Conservation (phyloP, 768 basidiomycete species). For the Rubroboletus satanas region DNA sequence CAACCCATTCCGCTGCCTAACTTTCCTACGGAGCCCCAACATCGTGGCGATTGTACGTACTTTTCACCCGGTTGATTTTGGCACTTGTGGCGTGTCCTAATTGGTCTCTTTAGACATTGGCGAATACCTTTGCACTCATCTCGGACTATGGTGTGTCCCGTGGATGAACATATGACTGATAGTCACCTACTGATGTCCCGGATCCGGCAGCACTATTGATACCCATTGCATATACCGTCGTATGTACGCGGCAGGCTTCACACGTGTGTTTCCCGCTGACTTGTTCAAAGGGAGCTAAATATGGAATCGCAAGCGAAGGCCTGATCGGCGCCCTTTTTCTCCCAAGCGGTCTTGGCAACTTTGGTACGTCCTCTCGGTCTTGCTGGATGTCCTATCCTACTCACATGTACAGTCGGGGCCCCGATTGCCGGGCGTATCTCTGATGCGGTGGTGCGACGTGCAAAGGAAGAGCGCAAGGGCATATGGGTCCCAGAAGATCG, state of each 20-base stretch:
- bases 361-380: slow-evolving; percentile 9
- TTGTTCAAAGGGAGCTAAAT: slow-evolving; percentile 43
- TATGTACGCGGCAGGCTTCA: slow-evolving; percentile 27
- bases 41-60: slow-evolving; percentile 48
- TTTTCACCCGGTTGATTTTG: background rate
- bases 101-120: slow-evolving; percentile 37
- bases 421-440: slow-evolving; percentile 57
- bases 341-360: slow-evolving; percentile 26
- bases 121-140: slow-evolving; percentile 28
- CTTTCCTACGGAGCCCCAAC: slow-evolving; percentile 57
- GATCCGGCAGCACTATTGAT: slow-evolving; percentile 40
- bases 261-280: background rate
- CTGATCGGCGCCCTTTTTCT: slow-evolving; percentile 26
- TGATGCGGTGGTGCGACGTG: slow-evolving; percentile 47
- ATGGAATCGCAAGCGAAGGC: slow-evolving; percentile 21
- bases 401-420: slow-evolving; percentile 46
- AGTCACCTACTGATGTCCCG: background rate
- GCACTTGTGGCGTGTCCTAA: background rate
- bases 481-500: slow-evolving; percentile 69
- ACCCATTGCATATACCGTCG: slow-evolving; percentile 65
- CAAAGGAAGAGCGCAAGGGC: slow-evolving; percentile 48
- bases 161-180: no score
- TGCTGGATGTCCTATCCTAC: background rate
- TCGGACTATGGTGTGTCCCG: slow-evolving; percentile 36
- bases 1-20: slow-evolving; percentile 55